These are phyloP conservation scores for Rhizophagus clarus DNA, from an alignment of 192 early-diverging fungal species.

Conservation along the genomic window DNA sequence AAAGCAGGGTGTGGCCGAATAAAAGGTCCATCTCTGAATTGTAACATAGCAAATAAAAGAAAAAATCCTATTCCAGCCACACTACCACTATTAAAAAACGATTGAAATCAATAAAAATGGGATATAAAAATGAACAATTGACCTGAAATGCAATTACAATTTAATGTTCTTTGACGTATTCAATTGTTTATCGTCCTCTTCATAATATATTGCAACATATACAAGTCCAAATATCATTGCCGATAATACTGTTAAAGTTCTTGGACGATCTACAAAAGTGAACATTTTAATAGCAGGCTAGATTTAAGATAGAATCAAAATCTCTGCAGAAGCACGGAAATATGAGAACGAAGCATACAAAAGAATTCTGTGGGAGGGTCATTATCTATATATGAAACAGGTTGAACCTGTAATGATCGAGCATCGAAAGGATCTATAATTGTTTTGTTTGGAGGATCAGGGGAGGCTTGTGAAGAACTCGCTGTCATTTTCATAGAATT, in stretches of 20 bases:
- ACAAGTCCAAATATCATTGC: slow-evolving; percentile 51
- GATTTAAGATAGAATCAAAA: neutral
- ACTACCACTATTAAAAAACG: slow-evolving; percentile 41
- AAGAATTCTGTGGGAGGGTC: slow-evolving; percentile 31
- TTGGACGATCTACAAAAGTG: slow-evolving; percentile 49
- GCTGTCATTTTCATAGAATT: neutral
- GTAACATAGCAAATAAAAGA: slow-evolving; percentile 81
- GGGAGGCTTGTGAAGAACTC: neutral
- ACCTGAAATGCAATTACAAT: slow-evolving; percentile 35
- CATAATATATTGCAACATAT: slow-evolving; percentile 57
- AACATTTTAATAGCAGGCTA: neutral
- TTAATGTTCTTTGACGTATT: slow-evolving; percentile 52
- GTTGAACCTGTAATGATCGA: slow-evolving; percentile 23
- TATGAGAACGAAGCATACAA: slow-evolving; percentile 16
- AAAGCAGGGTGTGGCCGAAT: slow-evolving; percentile 91
- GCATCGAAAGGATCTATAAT: slow-evolving; percentile 29
- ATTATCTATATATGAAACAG: slow-evolving; percentile 17
- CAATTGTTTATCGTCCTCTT: slow-evolving; percentile 41
- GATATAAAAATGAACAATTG: neutral
- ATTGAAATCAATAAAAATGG: neutral
- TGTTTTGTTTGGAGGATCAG: neutral
- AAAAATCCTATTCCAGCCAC: slow-evolving; percentile 58
- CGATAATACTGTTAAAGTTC: slow-evolving; percentile 56
- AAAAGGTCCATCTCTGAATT: slow-evolving; percentile 94
- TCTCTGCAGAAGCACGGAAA: neutral